Percentiles rank a stretch among this genome's conserved stretches.
Conservation (phyloP, 257 asterid genomes). For the Lantana camara region DNA sequence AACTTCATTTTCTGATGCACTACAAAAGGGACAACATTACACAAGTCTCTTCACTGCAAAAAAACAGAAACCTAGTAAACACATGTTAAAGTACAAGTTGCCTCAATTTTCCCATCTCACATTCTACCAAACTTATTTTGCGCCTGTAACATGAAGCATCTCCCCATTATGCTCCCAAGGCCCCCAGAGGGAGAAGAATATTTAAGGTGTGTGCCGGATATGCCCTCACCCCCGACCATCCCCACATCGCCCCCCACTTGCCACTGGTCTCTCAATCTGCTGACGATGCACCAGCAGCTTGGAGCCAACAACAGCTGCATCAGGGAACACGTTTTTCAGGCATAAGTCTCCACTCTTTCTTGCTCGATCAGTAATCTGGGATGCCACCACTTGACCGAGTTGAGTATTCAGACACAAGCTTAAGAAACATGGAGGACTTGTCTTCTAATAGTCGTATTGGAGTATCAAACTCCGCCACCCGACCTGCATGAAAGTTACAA, state of each 20-base stretch:
- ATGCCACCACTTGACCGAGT: slow-evolving; percentile 41
- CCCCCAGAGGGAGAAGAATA: slow-evolving; percentile 15
- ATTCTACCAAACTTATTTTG: slow-evolving; percentile 38
- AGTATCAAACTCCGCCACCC: slow-evolving; percentile 94
- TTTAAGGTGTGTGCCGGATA: not conserved
- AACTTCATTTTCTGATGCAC: slow-evolving; percentile 23
- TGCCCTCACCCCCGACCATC: not conserved
- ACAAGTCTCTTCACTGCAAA: slow-evolving; percentile 28
- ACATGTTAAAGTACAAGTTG: slow-evolving; percentile 34
- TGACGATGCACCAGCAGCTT: not conserved
- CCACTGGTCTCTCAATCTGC: slow-evolving; percentile 16
- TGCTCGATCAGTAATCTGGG: slow-evolving; percentile 46
- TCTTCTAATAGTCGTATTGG: slow-evolving; percentile 89
- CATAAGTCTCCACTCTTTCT: not conserved
- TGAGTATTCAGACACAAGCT: slow-evolving; percentile 89
- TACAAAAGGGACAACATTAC: slow-evolving; percentile 28
- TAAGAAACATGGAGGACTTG: slow-evolving; percentile 96
- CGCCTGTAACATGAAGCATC: slow-evolving; percentile 30
- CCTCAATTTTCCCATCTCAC: slow-evolving; percentile 30
- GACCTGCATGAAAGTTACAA: slow-evolving; percentile 54
- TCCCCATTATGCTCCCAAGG: slow-evolving; percentile 19
- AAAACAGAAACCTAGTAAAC: slow-evolving; percentile 30
- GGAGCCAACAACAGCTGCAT: slow-evolving; percentile 2
- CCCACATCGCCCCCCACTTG: not conserved
- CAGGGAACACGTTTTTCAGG: slow-evolving; percentile 11